Conservation (phyloP, 768 basidiomycete genomes). For the Termitomyces eurrhizus region DNA sequence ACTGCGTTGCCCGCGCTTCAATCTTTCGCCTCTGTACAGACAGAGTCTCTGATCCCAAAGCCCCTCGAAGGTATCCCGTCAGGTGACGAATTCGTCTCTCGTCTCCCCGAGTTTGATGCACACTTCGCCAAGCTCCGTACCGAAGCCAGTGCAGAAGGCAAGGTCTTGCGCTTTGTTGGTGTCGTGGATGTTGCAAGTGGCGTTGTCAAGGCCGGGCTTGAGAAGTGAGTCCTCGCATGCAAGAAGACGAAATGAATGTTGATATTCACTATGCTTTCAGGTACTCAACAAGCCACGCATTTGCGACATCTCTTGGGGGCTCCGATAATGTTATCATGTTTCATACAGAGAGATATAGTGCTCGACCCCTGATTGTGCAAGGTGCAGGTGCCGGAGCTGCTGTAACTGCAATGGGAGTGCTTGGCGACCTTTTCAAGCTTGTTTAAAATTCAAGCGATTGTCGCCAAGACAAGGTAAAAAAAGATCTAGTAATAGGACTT, state of each 20-base stretch:
- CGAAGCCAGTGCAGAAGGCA: conserved; percentile 73
- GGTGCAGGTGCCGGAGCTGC: conserved; percentile 97
- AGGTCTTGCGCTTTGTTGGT: conserved; percentile 91
- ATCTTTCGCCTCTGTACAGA: conserved; percentile 82
- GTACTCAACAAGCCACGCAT: conserved; percentile 86
- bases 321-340: conserved; percentile 99
- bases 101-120: conserved; percentile 78
- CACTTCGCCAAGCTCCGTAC: conserved; percentile 74
- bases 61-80: conserved; percentile 62
- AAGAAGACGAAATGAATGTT: conserved; percentile 2
- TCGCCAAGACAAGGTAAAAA: neutral
- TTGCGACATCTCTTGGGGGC: conserved; percentile 92
- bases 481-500: neutral
- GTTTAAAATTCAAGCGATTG: conserved; percentile 17
- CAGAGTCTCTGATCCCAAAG: conserved; percentile 80
- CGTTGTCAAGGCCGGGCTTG: conserved; percentile 81
- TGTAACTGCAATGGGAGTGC: conserved; percentile 97
- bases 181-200: conserved; percentile 79
- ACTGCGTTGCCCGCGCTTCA: conserved; percentile 50
- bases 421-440: conserved; percentile 77
- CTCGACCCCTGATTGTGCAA: conserved; percentile 87
- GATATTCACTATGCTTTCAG: conserved; percentile 33
- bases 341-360: conserved; percentile 88
- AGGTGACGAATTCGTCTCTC: conserved; percentile 79
- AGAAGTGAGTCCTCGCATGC: conserved; percentile 55